Base-by-base conservation (phyloP, 2,329 filamentous ascomycete genomes). In the Boeremia exigua region DNA sequence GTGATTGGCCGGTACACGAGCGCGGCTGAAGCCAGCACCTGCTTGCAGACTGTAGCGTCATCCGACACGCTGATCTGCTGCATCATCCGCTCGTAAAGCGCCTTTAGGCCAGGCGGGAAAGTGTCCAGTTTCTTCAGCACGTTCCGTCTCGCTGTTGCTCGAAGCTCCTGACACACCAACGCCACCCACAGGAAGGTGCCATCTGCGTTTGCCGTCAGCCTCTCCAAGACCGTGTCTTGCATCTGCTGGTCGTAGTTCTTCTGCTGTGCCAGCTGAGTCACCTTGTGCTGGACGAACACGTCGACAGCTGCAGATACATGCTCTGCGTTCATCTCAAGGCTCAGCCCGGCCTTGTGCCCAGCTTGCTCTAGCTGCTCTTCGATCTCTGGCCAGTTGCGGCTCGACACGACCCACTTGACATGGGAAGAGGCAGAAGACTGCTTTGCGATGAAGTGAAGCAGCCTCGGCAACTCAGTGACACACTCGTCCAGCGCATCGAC, bases 61-160 rank as follows among this genome's bases (percentile, higher is more conserved):
- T 47, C 44, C 11, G 44, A 28, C n/a, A 4, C 23, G 23, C 25
- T 27, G 4, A 81, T 75, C 6, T 73, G 62, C 0, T 62, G 37
- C 25, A 80, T 61, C 76, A 81, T 81, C 12, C 66, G 65, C 1
- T 57, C 2, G 46, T 81, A 81, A 2, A 81, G 55, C 0, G 55
- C 5, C 30, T 76, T 50, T 0, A 81, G 73, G 0, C 73, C 73
- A 1, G 66, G 53, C 4, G 77, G 78, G 36, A 79, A 73, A 28
- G 27, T 33, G 7, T 58, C 36, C 4, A 77, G 37, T 51, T 60
- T 57, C 23, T 47, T 45, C 15, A 23, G 37, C 4, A 39, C 37
- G 17, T 39, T 23, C 17, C 37, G 37, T 12, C 14, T 39, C 4
- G 43, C 9, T 34, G 43, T 46, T 2, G 66, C 48, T 17, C 48